Percentiles rank a stretch among this genome's conserved stretches.
phyloP scores from a whole-genome alignment of 768 basidiomycete genomes.

The Hygrocybe coccinea region DNA sequence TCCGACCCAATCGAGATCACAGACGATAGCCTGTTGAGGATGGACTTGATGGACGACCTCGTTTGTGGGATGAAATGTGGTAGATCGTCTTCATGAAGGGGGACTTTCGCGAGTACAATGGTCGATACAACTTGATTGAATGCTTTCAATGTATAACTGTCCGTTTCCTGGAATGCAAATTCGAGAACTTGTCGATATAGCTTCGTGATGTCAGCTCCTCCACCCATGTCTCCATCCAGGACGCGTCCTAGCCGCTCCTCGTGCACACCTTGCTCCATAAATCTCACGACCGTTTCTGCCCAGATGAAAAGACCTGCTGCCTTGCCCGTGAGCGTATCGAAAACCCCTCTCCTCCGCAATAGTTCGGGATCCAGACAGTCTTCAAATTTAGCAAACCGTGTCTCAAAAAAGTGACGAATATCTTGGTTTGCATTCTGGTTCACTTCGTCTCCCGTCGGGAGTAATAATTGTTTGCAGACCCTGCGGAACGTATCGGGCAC shows the following conservation, averaged over 20 bases:
- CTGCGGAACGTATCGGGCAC: background rate
- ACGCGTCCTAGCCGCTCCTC: background rate
- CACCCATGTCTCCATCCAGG: background rate
- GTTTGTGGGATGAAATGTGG: background rate
- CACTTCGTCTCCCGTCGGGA: background rate
- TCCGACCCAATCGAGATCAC: background rate
- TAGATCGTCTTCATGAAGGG: background rate
- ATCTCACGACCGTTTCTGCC: background rate
- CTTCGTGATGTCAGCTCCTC: background rate
- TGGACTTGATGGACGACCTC: background rate
- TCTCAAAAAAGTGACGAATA: background rate
- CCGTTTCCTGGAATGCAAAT: background rate
- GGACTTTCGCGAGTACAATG: conserved; percentile 4
- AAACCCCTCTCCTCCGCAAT: background rate
- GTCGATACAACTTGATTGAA: background rate
- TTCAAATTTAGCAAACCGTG: background rate
- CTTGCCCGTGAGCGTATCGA: background rate
- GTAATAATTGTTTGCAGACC: background rate
- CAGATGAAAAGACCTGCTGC: conserved; percentile 2
- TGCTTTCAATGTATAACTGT: background rate
- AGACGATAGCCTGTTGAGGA: background rate
- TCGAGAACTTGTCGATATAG: background rate
- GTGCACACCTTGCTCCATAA: background rate
- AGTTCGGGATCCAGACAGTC: background rate
- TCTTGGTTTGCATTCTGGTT: background rate